A percentile compares a stretch with the other conserved stretches of the same genome.
Evolutionary conservation across 1,284 basidiomycete genomes (phyloP).

Genomic region (Microbotryum silenes-acaulis): DNA sequence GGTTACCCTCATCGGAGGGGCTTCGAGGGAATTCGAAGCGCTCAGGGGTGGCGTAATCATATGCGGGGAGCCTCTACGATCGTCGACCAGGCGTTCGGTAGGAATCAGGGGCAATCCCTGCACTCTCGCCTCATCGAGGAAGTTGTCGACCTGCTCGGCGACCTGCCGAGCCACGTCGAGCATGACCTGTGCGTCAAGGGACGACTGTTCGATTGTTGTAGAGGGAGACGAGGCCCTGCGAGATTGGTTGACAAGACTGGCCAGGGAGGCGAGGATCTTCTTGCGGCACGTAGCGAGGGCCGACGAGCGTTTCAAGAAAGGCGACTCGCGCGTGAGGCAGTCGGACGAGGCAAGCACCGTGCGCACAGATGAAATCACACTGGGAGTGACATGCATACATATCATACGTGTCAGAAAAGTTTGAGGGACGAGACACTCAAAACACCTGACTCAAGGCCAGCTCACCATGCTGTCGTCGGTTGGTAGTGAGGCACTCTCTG

Average conservation of each 20-base stretch:
- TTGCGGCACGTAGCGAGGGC: conserved; percentile 68
- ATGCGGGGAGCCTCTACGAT: too few species aligned
- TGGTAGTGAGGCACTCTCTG: conserved; percentile 73
- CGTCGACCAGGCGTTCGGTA: too few species aligned
- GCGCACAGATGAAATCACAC: conserved; percentile 88
- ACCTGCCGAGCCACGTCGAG: conserved; percentile 44
- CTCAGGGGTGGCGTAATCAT: too few species aligned
- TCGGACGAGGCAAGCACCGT: conserved; percentile 74
- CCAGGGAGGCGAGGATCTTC: conserved; percentile 71
- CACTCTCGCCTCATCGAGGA: conserved; percentile 53
- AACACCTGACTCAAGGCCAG: background rate
- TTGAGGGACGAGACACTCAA: background rate
- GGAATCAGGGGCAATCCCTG: conserved; percentile 37
- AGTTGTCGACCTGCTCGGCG: conserved; percentile 45
- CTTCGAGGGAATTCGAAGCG: too few species aligned
- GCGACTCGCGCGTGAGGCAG: conserved; percentile 75
- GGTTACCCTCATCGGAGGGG: too few species aligned
- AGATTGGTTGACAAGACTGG: conserved; percentile 74
- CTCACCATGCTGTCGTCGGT: conserved; percentile 51
- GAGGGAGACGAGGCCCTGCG: conserved; percentile 56
- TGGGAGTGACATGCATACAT: background rate
- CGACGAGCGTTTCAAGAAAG: conserved; percentile 59
- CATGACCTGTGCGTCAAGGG: conserved; percentile 42
- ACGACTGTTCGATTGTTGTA: conserved; percentile 5
- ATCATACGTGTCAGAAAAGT: background rate